Conservation (phyloP, 83 land plant genomes). For the Diphasiastrum complanatum region DNA sequence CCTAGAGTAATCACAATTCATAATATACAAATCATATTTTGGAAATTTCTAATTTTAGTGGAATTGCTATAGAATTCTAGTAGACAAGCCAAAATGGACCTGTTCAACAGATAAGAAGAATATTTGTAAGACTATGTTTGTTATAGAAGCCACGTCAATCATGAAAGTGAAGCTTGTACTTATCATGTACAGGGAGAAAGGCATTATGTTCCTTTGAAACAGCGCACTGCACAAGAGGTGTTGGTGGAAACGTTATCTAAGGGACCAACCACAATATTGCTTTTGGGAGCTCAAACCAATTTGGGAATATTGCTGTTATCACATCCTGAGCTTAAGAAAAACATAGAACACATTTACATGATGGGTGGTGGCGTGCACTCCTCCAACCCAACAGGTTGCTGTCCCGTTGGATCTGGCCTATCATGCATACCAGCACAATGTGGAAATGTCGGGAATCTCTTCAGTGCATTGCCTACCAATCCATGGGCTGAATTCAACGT, state of each 20-base stretch:
- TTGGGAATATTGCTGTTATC: slow-evolving; percentile 66
- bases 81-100: no score
- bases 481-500: slow-evolving; percentile 86
- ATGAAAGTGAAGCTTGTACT: background rate
- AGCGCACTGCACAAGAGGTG: slow-evolving; percentile 69
- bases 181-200: slow-evolving; percentile 47
- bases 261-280: slow-evolving; percentile 49
- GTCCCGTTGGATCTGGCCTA: slow-evolving; percentile 33
- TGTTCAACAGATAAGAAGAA: background rate
- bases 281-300: slow-evolving; percentile 69
- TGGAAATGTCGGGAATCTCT: slow-evolving; percentile 67
- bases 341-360: slow-evolving; percentile 58
- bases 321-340: slow-evolving; percentile 63
- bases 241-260: slow-evolving; percentile 50
- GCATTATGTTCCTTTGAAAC: slow-evolving; percentile 53
- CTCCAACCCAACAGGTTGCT: slow-evolving; percentile 60
- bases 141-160: background rate
- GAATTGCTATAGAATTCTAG: no score
- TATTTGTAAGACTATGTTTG: background rate
- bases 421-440: slow-evolving; percentile 51
- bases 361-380: slow-evolving; percentile 84
- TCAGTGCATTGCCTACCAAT: slow-evolving; percentile 46
- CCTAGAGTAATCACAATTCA: no score
- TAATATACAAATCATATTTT: no score
- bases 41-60: no score